A percentile compares a stretch with the other conserved stretches of the same genome.
Conservation (phyloP, 2,329 filamentous ascomycete species). For the Rhexocercosporidium sp. region DNA sequence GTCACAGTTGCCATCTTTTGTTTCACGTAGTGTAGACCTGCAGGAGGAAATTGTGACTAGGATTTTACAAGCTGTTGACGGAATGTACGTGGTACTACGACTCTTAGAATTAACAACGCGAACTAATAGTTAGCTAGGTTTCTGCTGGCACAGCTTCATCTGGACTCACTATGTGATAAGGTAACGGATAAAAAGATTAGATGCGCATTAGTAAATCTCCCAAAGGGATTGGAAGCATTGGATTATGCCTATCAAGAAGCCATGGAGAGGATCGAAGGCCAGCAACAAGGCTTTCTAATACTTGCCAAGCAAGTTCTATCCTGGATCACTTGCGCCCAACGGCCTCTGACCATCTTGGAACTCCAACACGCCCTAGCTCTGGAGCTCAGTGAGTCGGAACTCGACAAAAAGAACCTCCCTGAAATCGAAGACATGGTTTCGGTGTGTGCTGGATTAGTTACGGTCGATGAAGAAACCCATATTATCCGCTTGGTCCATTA, state of each 20-base stretch:
- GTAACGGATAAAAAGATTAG: slow-evolving; percentile 42
- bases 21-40: too few relatives aligned
- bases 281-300: slow-evolving; percentile 39
- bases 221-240: slow-evolving; percentile 33
- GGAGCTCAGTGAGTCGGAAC: slow-evolving; percentile 30
- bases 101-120: not conserved
- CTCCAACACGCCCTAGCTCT: slow-evolving; percentile 51
- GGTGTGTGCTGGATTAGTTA: slow-evolving; percentile 38
- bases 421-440: slow-evolving; percentile 25
- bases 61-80: slow-evolving; percentile 36
- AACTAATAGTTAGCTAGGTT: slow-evolving; percentile 19
- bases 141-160: slow-evolving; percentile 32
- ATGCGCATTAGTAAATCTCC: slow-evolving; percentile 42
- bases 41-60: slow-evolving; percentile 29
- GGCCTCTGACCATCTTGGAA: slow-evolving; percentile 43
- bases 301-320: slow-evolving; percentile 43
- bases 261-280: slow-evolving; percentile 50
- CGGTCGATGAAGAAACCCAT: slow-evolving; percentile 34
- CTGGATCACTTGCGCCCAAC: slow-evolving; percentile 31
- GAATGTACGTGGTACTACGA: slow-evolving; percentile 39
- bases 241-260: slow-evolving; percentile 48
- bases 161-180: slow-evolving; percentile 43
- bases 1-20: slow-evolving; percentile 24
- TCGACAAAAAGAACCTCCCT: slow-evolving; percentile 42
- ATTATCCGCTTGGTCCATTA: slow-evolving; percentile 39